phyloP scores from a whole-genome alignment of 1,284 basidiomycete genomes.

The Pterulicium gracile region DNA sequence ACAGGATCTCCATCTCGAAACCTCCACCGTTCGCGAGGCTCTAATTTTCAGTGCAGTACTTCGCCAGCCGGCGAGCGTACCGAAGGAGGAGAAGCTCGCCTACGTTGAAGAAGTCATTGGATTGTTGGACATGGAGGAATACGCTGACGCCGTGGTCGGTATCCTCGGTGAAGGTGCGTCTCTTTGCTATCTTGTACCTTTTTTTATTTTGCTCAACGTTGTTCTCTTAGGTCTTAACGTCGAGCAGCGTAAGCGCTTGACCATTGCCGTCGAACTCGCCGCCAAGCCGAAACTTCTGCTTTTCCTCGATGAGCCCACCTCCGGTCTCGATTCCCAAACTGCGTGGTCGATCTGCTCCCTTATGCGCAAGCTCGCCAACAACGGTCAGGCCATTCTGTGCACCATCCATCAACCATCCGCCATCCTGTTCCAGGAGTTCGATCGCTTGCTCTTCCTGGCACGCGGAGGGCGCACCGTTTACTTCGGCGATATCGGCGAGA shows the following conservation, averaged over 20 bases:
- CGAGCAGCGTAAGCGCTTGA: conserved; percentile 58
- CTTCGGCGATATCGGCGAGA: conserved; percentile 44
- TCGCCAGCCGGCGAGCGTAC: conserved; percentile 45
- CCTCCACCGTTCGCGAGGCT: conserved; percentile 55
- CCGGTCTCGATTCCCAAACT: conserved; percentile 60
- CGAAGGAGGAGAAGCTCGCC: conserved; percentile 48
- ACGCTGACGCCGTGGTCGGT: conserved; percentile 59
- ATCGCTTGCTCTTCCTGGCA: conserved; percentile 31
- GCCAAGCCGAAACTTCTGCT: conserved; percentile 26
- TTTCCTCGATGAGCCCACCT: conserved; percentile 57
- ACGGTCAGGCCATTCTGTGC: conserved; percentile 50
- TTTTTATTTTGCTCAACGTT: background rate
- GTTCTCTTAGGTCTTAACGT: conserved; percentile 19
- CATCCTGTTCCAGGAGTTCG: conserved; percentile 46
- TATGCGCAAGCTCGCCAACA: conserved; percentile 41
- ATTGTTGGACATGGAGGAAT: conserved; percentile 52
- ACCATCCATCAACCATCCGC: conserved; percentile 54
- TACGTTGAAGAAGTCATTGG: conserved; percentile 64
- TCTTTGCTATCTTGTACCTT: background rate
- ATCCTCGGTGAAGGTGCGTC: conserved; percentile 35
- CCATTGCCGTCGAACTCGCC: conserved; percentile 57
- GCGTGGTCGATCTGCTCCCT: conserved; percentile 36
- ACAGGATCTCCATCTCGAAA: conserved; percentile 46
- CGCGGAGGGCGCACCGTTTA: conserved; percentile 42
- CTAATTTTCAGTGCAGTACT: conserved; percentile 57